Percentiles rank a stretch among this genome's conserved stretches.
Conservation (phyloP, 2,329 filamentous ascomycete genomes). For the Hypomyces perniciosus region DNA sequence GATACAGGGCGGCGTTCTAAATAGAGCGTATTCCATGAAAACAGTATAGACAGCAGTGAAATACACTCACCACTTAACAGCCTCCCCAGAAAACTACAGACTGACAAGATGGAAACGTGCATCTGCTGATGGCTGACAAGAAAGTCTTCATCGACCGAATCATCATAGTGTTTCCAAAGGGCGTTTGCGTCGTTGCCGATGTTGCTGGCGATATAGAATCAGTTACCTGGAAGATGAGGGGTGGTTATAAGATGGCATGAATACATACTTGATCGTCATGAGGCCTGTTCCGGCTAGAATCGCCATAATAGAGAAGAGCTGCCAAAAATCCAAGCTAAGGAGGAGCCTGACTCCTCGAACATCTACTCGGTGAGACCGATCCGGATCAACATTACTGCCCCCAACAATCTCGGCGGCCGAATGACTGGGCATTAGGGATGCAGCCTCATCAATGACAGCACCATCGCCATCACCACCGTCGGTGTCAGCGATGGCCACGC, state of each 20-base stretch:
- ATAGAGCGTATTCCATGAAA: neutral
- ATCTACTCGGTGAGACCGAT: constrained; percentile 78
- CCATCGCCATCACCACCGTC: constrained; percentile 19
- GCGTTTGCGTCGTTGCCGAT: constrained; percentile 87
- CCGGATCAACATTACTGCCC: constrained; percentile 60
- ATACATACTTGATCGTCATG: constrained; percentile 94
- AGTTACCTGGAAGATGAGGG: neutral
- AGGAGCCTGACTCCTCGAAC: constrained; percentile 78
- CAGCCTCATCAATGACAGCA: constrained; percentile 62
- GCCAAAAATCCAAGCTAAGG: constrained; percentile 75
- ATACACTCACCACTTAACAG: constrained; percentile 61
- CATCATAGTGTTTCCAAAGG: constrained; percentile 81
- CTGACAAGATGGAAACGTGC: constrained; percentile 90
- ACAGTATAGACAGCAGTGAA: neutral
- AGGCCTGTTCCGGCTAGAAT: constrained; percentile 88
- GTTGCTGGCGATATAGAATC: constrained; percentile 53
- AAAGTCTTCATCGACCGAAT: constrained; percentile 63
- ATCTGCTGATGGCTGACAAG: constrained; percentile 78
- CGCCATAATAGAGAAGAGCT: constrained; percentile 79
- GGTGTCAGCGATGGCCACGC: constrained; percentile 14
- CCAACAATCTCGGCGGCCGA: constrained; percentile 47
- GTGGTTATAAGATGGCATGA: neutral
- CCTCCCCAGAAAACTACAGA: constrained; percentile 79
- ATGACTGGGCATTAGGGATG: constrained; percentile 68
- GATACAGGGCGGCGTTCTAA: neutral